Base-by-base conservation (phyloP, 1,139 yeast species). In the Citeromyces hawaiiensis region DNA sequence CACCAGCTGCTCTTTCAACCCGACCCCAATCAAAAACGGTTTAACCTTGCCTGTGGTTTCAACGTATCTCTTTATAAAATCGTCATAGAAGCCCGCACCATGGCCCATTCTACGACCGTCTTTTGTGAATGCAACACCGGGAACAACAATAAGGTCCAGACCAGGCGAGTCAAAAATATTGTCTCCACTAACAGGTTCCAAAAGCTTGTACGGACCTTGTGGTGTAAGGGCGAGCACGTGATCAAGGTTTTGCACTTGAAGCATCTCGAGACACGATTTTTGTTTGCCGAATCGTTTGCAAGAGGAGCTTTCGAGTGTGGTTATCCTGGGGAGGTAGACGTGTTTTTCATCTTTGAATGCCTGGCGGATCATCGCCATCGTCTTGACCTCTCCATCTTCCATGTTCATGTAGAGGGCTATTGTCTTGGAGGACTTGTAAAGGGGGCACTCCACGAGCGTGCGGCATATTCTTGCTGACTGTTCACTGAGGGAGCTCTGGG, bases 1-100 rank as follows among this genome's bases (percentile, higher is more conserved):
- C 0, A 79, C 68, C n/a, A 83, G 50, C 48, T 88, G 93, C 51
- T 81, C 83, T 11, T 62, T 53, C 7, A 88, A 63, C 0, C 94
- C 94, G 5, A 87, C 57, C 0, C 91, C 95, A 2, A 83, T 54
- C 32, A 80, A 50, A 34, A 53, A 55, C 0, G 83, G 82, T 21
- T 40, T 49, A 17, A 43, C 48, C 1, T 42, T 38, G 7, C 43
- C 48, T 43, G 59, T 56, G 47, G 54, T 57, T 27, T 55, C 49
- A n/a, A 50, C 39, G 50, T 76, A 77, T 36, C 77, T 61, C 32
- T 63, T 60, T 33, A 86, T 65, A 53, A 74, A 88, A 47, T 79
- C 85, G 55, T 91, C 97, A 56, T 91, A 91, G 56, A 72, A 87
- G 0, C 96, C 98, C 9, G 80, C 93, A 1, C 98, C 98, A 55